Base-by-base conservation (phyloP, 495 filamentous ascomycete genomes). In the Sabuloglossum arenarium region DNA sequence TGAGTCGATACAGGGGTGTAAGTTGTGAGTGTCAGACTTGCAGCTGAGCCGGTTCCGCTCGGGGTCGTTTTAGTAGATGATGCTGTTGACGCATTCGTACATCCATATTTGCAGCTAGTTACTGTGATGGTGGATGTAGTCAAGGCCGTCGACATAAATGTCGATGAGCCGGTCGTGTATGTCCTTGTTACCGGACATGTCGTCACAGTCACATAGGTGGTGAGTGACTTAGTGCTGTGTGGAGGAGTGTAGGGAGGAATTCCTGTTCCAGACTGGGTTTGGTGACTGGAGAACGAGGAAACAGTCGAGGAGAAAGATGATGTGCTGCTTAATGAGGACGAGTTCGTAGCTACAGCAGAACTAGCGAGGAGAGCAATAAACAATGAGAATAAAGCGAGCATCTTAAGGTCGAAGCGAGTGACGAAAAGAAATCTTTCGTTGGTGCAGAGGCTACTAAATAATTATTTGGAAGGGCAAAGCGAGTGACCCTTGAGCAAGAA, bases 61-160 rank as follows among this genome's bases (percentile, higher is more conserved):
- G 30, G 27, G 16, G 6, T 39, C 14, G 39, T 39, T 2, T 16
- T 37, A 8, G 31, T 16, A 1, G 31, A 0, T 19, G 25, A 27
- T 14, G 47, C 3, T 19, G 25, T 14, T 1, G n/a, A 51, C 1
- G 21, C 23, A 5, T 49, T 16, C 8, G 45, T 25, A 61, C 59
- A 62, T 19, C 61, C 58, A n/a, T 23, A 25, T 53, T 60, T 62
- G 63, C 63, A 65, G 16, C 58, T 59, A 14, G 61, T 63, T 37
- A 64, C 53, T n/a, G 60, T 64, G 55, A 65, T 54, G 6, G 59
- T 63, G 11, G 34, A 53, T 16, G 63, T 64, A 0, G 62, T 62
- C 46, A 62, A 29, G n/a, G 55, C 60, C 1, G 63, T 66, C 27
- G 16, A 19, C 14, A 19, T 6, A 5, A 3, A 53, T 16, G 50